Evolutionary conservation across 257 asterid species (phyloP).

Genomic region (Solanum sparsipilum): DNA sequence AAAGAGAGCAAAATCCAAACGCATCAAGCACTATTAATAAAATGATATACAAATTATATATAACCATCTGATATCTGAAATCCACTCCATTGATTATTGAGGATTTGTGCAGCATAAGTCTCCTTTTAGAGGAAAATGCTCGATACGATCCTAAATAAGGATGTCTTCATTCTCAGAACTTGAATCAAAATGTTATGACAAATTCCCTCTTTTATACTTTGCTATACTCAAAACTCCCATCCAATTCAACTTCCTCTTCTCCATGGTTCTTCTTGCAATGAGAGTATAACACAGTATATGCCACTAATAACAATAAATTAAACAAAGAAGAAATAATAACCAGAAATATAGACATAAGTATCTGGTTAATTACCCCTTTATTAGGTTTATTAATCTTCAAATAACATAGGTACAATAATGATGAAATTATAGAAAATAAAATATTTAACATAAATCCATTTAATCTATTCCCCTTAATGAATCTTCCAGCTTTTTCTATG

Average conservation of each 20-base stretch:
- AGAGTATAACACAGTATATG: conserved; percentile 32
- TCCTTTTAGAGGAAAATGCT: background rate
- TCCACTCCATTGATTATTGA: background rate
- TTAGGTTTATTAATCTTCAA: background rate
- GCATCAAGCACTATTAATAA: background rate
- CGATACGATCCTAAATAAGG: rapidly evolving
- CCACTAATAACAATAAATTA: conserved; percentile 16
- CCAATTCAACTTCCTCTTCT: conserved; percentile 31
- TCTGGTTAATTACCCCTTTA: background rate
- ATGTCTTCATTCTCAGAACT: background rate
- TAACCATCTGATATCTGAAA: background rate
- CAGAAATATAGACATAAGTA: background rate
- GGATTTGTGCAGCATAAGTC: background rate
- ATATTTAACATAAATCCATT: conserved; percentile 31
- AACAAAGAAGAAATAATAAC: conserved; percentile 8
- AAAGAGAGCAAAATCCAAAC: background rate
- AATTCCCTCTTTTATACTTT: background rate
- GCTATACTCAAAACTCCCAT: conserved; percentile 9
- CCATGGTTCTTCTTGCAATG: conserved; percentile 35
- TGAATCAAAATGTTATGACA: background rate
- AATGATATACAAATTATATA: background rate
- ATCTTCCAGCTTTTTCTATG: conserved; percentile 18
- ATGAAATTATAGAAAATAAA: background rate
- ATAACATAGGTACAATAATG: conserved; percentile 1
- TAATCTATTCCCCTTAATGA: conserved; percentile 33